Evolutionary conservation across 148 eudicot species (phyloP), one percentile per base, ranked within the genome.

Genomic region (Silene uniflora): DNA sequence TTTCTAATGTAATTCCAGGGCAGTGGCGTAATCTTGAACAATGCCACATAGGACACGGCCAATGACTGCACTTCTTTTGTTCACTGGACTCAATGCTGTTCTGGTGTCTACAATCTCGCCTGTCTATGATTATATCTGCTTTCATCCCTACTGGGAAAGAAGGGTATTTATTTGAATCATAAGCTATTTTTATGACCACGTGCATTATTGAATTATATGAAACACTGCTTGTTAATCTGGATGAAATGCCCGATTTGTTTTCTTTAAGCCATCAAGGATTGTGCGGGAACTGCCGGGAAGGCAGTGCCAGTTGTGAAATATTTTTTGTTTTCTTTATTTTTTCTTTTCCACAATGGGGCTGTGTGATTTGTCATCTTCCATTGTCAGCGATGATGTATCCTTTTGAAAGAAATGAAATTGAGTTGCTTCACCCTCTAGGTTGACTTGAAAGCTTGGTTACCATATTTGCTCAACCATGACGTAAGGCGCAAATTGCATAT

Each of bases 11-110:
- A 59, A 10, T 27, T 70, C 77, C 79, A 79, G 81, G 49, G 56
- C 18, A 69, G 69, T 62, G 29, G 75, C 72, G n/a, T 67, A 67
- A 67, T 59, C 58, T 27, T 52, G 59, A 59, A 65, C 52, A 77
- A 94, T 94, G 98, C 98, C 97, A 17, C 96, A 94, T 74, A 82
- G 84, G 59, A 85, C 97, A 0, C 85, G 97, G 17, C 98, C 98
- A 6, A 86, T 91, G 97, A 65, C 98, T 5, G 91, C 85, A 11
- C 87, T 91, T 23, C 89, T 94, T 82, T 23, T 94, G 75, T 94
- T 94, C 78, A 90, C 96, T 49, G 93, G 96, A 54, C 83, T 94
- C 66, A 62, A 62, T 4, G 19, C 5, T 16, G 44, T 0, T 65
- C 46, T 27, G 69, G 6, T 27, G n/a, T 65, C 91, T 21, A 87